Percentiles rank a stretch among this genome's conserved stretches.
These are phyloP conservation scores for Powellomyces hirtus DNA, from an alignment of 192 early-diverging fungal species.

Conservation along the genomic window DNA sequence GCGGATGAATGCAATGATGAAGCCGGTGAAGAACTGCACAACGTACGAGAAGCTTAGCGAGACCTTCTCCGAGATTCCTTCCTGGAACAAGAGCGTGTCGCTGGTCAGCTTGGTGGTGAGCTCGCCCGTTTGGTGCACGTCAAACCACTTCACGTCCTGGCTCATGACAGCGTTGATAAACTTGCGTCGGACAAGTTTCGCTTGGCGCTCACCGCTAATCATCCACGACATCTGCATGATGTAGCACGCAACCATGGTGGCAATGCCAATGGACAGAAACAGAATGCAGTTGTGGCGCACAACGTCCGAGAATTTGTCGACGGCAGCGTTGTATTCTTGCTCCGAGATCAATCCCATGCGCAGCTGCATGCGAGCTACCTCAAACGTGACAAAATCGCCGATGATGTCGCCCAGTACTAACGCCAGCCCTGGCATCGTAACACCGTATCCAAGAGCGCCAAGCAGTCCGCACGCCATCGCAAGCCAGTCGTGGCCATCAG, in stretches of 20 bases:
- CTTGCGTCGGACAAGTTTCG: slow-evolving; percentile 24
- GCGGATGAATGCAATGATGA: slow-evolving; percentile 44
- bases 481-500: not conserved
- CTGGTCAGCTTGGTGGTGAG: slow-evolving; percentile 43
- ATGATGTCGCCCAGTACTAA: not conserved
- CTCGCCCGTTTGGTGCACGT: slow-evolving; percentile 39
- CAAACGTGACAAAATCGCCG: not conserved
- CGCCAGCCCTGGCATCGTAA: not conserved
- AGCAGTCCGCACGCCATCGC: not conserved
- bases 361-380: not conserved
- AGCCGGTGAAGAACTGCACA: slow-evolving; percentile 35
- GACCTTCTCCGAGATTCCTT: slow-evolving; percentile 52
- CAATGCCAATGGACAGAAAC: not conserved
- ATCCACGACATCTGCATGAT: slow-evolving; percentile 32
- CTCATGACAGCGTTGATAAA: slow-evolving; percentile 32
- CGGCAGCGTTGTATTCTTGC: not conserved
- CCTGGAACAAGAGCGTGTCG: slow-evolving; percentile 43
- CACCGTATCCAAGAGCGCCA: not conserved
- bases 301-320: not conserved
- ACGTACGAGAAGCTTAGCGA: slow-evolving; percentile 35
- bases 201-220: not conserved
- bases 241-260: slow-evolving; percentile 23
- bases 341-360: not conserved
- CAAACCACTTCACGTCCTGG: slow-evolving; percentile 32
- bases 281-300: not conserved